Base-by-base conservation (phyloP, 164 flowering plant species). In the Saururus chinensis region DNA sequence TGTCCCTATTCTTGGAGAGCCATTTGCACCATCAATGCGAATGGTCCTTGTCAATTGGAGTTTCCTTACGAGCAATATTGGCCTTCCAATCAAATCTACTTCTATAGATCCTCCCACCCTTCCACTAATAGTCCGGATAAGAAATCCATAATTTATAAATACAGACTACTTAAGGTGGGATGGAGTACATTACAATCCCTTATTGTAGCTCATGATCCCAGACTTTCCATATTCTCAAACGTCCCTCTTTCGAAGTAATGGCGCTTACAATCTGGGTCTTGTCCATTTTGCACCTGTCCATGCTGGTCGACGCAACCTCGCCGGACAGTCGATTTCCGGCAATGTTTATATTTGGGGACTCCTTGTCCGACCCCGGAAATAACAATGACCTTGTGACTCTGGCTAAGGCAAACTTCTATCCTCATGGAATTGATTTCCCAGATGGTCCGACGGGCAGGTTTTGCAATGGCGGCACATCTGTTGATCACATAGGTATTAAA, bases 261-360 rank as follows among this genome's bases (percentile, higher is more conserved):
- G 49, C 49, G 2, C 49, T 45, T 45, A 13, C 49, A 45, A 17
- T 45, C 49, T 45, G 49, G 49, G 49, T 45, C 49, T 10, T 45
- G 14, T 3, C 49, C 49, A 45, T 45, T 45, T 45, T 45, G 49
- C 17, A 12, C 4, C 49, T 45, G 17, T 12, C 17, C 17, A 12
- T 17, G 11, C 11, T 41, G 14, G 17, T 12, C 14, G 16, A 0
- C 49, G 17, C 17, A 9, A 12, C 49, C 17, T 12, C 17, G 2
- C 17, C 11, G 14, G 14, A 45, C 14, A 45, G 49, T 45, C 17
- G 49, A 12, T 45, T 85, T 59, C 87, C 91, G 13, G 87, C 87
- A 51, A 37, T 85, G 71, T 75, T 82, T 74, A 59, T 80, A 49
- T 88, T 88, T 71, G 95, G 95, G n/a, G 95, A 88, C 74, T 85